phyloP scores from a whole-genome alignment of 345 rosid genomes.

The Passiflora organensis region DNA sequence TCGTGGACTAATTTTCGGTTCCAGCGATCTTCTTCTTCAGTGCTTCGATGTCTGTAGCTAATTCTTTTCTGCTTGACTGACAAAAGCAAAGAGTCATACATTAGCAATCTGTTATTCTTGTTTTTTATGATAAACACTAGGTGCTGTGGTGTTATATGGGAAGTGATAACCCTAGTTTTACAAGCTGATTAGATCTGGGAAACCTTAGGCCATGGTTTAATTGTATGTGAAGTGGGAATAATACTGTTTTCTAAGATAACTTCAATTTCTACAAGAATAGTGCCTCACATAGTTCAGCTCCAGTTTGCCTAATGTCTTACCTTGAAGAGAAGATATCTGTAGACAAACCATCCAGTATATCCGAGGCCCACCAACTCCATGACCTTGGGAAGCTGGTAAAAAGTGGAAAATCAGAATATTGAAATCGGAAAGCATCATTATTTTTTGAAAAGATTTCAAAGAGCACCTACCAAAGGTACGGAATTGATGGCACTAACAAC shows the following conservation, averaged over 20 bases:
- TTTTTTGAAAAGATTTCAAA: background rate
- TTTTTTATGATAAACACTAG: background rate
- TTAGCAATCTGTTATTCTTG: conserved; percentile 4
- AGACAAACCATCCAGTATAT: conserved; percentile 97
- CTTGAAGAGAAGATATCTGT: conserved; percentile 99
- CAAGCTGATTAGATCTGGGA: too few species aligned
- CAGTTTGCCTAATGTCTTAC: too few species aligned
- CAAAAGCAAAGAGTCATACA: conserved; percentile 7
- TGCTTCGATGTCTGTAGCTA: conserved; percentile 77
- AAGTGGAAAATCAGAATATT: background rate
- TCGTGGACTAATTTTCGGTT: conserved; percentile 49
- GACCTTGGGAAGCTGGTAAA: conserved; percentile 89
- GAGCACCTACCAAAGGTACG: conserved; percentile 73
- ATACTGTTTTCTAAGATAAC: too few species aligned
- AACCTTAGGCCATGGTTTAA: too few species aligned
- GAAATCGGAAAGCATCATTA: background rate
- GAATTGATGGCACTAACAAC: conserved; percentile 91
- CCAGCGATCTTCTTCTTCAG: conserved; percentile 97
- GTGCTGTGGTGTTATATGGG: too few species aligned
- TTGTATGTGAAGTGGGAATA: too few species aligned
- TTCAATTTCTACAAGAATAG: too few species aligned
- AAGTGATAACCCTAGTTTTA: too few species aligned
- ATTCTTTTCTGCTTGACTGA: conserved; percentile 96
- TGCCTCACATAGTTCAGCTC: too few species aligned
- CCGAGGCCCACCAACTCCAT: conserved; percentile 98